Evolutionary conservation across 73 alveolate species (phyloP), one percentile per base, ranked within the genome.

Genomic region (Paramecium biaurelia): DNA sequence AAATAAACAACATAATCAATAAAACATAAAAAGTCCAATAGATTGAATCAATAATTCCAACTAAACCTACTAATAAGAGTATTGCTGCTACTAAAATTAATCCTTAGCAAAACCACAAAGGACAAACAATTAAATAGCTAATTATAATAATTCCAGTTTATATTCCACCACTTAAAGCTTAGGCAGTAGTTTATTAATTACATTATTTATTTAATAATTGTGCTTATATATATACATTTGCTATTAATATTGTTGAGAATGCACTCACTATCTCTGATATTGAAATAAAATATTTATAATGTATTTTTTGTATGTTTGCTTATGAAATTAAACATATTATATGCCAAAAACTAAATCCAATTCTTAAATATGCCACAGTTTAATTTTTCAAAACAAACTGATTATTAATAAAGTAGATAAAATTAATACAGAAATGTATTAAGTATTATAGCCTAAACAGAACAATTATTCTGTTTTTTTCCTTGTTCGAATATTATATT

Each of bases 11-110:
- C 45, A 30, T 23, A 24, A 42, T 20, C 35, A 76, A 23, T 21
- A 76, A 35, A 5, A 76, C 89, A 42, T 76, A 76, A 76, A 76
- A 76, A 21, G 89, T 76, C 89, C 89, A 76, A 42, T 76, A 76
- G 0, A 76, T 76, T 76, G 89, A 76, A 5, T 11, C 89, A 14
- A 76, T 32, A 8, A 32, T 76, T 41, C 89, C 89, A 11, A 76
- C 18, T 8, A 76, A 21, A 32, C 89, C 89, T 14, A 76, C 70
- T 5, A 76, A 35, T 18, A 76, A 76, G 24, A 76, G 15, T 20
- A 21, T 37, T 18, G 37, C 41, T 35, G 89, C 38, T 15, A 30
- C 45, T 8, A 76, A 21, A 0, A 41, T 37, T 32, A 76, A 21
- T 7, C 70, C 38, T 41, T 76, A 20, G 5, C 38, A 18, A 35